Percentiles rank a stretch among this genome's conserved stretches.
phyloP scores from a whole-genome alignment of 2,329 filamentous ascomycete species.

The Colletotrichum lini region DNA sequence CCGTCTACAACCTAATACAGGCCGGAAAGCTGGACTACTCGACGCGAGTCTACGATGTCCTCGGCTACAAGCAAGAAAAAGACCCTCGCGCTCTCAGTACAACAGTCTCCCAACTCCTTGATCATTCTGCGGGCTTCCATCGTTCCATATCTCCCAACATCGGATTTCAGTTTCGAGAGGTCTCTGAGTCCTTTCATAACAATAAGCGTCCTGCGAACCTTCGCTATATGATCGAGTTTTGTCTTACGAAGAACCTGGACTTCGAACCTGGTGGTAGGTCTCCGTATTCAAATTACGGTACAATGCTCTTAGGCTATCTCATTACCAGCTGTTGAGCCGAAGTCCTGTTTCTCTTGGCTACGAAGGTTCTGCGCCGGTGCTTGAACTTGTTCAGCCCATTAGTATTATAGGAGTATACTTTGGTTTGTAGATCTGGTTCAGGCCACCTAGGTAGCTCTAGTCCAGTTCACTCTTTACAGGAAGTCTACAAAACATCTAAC shows the following conservation, averaged over 20 bases:
- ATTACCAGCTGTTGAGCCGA: slow-evolving; percentile 19
- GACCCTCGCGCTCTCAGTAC: slow-evolving; percentile 36
- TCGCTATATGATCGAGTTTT: slow-evolving; percentile 43
- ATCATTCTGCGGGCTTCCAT: slow-evolving; percentile 34
- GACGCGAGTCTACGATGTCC: slow-evolving; percentile 26
- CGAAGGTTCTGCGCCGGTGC: too few relatives aligned
- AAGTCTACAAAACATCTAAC: too few relatives aligned
- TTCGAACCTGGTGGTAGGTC: slow-evolving; percentile 16
- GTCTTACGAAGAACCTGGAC: slow-evolving; percentile 32
- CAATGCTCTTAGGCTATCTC: slow-evolving; percentile 39
- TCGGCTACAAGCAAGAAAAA: slow-evolving; percentile 19
- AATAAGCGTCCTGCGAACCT: slow-evolving; percentile 35
- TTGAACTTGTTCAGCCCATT: too few relatives aligned
- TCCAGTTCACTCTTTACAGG: too few relatives aligned
- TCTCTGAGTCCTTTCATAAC: slow-evolving; percentile 18
- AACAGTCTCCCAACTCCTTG: slow-evolving; percentile 35
- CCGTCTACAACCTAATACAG: slow-evolving; percentile 37
- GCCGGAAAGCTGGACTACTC: slow-evolving; percentile 30
- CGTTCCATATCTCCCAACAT: slow-evolving; percentile 22
- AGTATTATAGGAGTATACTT: too few relatives aligned
- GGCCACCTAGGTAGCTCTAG: too few relatives aligned
- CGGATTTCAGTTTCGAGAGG: slow-evolving; percentile 35
- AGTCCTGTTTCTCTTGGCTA: too few relatives aligned
- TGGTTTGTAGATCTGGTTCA: too few relatives aligned
- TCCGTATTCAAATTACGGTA: slow-evolving; percentile 42